These are phyloP conservation scores for Abortiporus biennis DNA, from an alignment of 1,284 basidiomycete species.

Conservation along the genomic window DNA sequence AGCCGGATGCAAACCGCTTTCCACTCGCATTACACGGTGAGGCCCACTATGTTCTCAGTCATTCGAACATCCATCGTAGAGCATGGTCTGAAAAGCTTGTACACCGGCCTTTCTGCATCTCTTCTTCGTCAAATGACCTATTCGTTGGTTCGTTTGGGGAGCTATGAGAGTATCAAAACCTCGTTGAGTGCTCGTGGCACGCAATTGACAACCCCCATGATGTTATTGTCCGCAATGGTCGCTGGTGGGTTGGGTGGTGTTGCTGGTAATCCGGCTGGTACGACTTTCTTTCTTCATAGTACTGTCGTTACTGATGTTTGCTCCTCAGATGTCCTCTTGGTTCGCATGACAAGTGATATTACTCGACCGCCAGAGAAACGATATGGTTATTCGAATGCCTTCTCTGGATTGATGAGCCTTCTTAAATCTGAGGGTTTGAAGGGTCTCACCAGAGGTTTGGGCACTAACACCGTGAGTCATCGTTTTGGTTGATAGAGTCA, in stretches of 20 bases:
- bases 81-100: slow-evolving; percentile 68
- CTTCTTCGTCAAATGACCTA: slow-evolving; percentile 90
- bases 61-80: slow-evolving; percentile 51
- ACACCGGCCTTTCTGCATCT: slow-evolving; percentile 81
- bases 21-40: slow-evolving; percentile 33
- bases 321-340: slow-evolving; percentile 21
- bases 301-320: too few relatives aligned
- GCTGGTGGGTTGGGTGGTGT: slow-evolving; percentile 79
- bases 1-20: slow-evolving; percentile 78
- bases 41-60: slow-evolving; percentile 51
- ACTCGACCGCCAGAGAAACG: slow-evolving; percentile 66
- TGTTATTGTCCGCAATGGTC: slow-evolving; percentile 60
- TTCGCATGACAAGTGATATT: slow-evolving; percentile 87
- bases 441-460: slow-evolving; percentile 72
- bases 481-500: slow-evolving; percentile 5
- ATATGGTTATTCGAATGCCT: slow-evolving; percentile 74
- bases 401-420: slow-evolving; percentile 63
- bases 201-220: slow-evolving; percentile 33
- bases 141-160: slow-evolving; percentile 81
- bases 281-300: slow-evolving; percentile 17
- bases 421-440: slow-evolving; percentile 65
- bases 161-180: slow-evolving; percentile 75
- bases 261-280: slow-evolving; percentile 77
- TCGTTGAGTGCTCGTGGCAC: slow-evolving; percentile 45
- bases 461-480: slow-evolving; percentile 66